These are phyloP conservation scores for Letharia columbiana DNA, from an alignment of 495 filamentous ascomycete species.

Conservation along the genomic window DNA sequence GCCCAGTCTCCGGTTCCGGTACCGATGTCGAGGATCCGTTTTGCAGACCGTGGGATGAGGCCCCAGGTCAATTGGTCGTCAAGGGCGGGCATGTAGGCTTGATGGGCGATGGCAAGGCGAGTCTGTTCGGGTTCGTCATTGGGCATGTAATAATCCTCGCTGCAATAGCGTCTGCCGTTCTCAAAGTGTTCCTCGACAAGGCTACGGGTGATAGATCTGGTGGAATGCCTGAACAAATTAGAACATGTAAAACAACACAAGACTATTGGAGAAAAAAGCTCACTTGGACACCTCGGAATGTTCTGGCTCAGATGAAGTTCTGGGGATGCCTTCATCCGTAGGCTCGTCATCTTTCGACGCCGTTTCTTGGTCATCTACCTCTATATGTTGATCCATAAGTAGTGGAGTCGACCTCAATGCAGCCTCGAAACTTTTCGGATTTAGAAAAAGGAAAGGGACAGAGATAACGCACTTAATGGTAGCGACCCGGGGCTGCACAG, in stretches of 20 bases:
- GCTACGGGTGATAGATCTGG: slow-evolving; percentile 50
- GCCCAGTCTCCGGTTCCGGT: slow-evolving; percentile 68
- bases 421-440: neutral
- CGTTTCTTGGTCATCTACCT: slow-evolving; percentile 18
- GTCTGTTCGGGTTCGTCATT: slow-evolving; percentile 67
- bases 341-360: neutral
- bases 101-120: slow-evolving; percentile 58
- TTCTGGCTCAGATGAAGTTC: slow-evolving; percentile 20
- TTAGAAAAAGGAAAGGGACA: neutral
- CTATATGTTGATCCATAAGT: slow-evolving; percentile 15
- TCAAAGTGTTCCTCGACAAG: slow-evolving; percentile 50
- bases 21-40: slow-evolving; percentile 59
- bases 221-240: slow-evolving; percentile 41
- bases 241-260: slow-evolving; percentile 3
- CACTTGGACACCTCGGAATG: slow-evolving; percentile 23
- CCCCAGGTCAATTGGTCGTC: slow-evolving; percentile 51
- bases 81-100: slow-evolving; percentile 54
- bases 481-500: neutral
- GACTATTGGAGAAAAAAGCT: slow-evolving; percentile 1
- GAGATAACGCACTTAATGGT: neutral
- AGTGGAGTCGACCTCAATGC: neutral
- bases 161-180: slow-evolving; percentile 60
- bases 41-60: slow-evolving; percentile 41
- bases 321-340: slow-evolving; percentile 6
- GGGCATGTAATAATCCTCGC: slow-evolving; percentile 62